A percentile compares a stretch with the other conserved stretches of the same genome.
Conservation (phyloP, 805 yeast genomes). For the Diddensiella transvaalensis region DNA sequence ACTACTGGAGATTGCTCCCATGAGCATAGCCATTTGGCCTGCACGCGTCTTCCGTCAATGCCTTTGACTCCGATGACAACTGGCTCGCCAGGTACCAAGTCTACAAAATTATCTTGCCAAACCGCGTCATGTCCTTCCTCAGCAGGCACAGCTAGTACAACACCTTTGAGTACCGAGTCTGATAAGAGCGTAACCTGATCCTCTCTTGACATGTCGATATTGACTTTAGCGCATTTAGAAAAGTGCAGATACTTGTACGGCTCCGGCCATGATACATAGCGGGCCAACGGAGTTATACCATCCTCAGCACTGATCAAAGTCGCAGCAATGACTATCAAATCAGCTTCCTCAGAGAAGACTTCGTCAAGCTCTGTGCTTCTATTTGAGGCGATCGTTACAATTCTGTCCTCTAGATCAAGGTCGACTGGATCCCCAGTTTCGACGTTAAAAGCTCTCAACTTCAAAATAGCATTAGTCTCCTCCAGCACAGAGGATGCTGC, state of each 20-base stretch:
- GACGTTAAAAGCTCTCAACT: constrained; percentile 3
- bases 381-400: constrained; percentile 1
- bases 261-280: constrained; percentile 12
- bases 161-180: constrained; percentile 6
- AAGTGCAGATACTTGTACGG: constrained; percentile 8
- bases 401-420: background rate
- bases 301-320: background rate
- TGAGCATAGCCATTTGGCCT: constrained; percentile 2
- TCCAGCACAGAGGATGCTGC: constrained; percentile 4
- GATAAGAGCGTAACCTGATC: background rate
- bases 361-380: background rate
- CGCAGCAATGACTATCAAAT: constrained; percentile 3
- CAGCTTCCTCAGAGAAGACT: background rate
- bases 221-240: background rate
- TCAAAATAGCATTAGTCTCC: background rate
- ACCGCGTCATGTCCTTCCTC: constrained; percentile 5
- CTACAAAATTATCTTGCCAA: constrained; percentile 11
- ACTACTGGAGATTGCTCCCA: constrained; percentile 1
- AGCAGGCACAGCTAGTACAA: background rate
- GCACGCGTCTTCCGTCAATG: background rate
- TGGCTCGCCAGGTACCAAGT: constrained; percentile 2
- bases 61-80: background rate
- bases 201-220: background rate
- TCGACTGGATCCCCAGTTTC: background rate
- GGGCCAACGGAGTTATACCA: background rate